Evolutionary conservation across 371 early-diverging fungal species (phyloP).

Genomic region (Encephalitozoon cuniculi): DNA sequence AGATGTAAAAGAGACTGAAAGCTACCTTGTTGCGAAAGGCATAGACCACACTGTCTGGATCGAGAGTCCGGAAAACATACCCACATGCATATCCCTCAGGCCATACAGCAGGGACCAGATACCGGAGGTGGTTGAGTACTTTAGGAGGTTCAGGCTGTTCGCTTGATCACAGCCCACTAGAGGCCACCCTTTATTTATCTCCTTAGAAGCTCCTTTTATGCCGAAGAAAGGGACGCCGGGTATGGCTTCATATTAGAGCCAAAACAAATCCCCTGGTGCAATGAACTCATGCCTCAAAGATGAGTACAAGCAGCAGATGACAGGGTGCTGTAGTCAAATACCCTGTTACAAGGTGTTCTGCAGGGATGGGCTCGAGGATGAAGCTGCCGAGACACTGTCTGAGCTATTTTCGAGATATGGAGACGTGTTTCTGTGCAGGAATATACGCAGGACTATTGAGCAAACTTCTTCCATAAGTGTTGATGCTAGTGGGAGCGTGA

Average conservation of each 20-base stretch:
- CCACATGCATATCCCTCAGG: slow-evolving; percentile 39
- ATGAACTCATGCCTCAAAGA: not conserved
- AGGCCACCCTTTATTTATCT: not conserved
- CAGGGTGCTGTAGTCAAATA: not conserved
- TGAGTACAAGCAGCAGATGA: not conserved
- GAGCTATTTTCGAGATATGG: not conserved
- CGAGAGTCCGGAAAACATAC: slow-evolving; percentile 56
- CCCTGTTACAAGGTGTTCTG: not conserved
- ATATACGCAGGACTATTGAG: not conserved
- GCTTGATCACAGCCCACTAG: not conserved
- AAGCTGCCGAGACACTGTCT: not conserved
- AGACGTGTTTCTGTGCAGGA: not conserved
- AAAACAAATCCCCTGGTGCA: not conserved
- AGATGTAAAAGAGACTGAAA: slow-evolving; percentile 23
- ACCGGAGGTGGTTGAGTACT: not conserved
- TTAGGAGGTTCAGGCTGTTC: slow-evolving; percentile 33
- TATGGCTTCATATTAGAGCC: not conserved
- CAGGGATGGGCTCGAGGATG: not conserved
- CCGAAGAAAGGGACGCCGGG: not conserved
- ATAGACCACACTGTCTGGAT: slow-evolving; percentile 47
- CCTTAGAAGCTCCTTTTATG: not conserved
- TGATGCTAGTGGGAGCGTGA: no score
- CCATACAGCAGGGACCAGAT: slow-evolving; percentile 22
- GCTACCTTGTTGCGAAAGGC: not conserved
- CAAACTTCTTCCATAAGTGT: not conserved